phyloP scores from a whole-genome alignment of 2,329 filamentous ascomycete genomes.

The Didymella pomorum region DNA sequence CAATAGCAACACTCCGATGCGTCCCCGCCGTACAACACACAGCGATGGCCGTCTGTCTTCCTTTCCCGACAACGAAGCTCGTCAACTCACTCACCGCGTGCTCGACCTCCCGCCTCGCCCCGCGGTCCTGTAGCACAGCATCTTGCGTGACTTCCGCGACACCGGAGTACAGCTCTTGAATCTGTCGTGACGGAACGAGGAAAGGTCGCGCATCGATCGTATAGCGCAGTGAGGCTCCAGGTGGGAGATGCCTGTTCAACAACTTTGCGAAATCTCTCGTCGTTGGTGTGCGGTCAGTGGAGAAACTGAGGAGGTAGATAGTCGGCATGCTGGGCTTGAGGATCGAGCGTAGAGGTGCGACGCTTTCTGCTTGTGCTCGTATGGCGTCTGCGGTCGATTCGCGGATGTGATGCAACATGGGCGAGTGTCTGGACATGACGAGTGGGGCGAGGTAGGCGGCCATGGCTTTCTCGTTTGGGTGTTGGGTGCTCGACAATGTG shows the following conservation, averaged over 20 bases:
- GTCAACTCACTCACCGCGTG: constrained; percentile 26
- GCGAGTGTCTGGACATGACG: constrained; percentile 1
- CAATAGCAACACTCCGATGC: constrained; percentile 44
- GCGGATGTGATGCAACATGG: constrained; percentile 4
- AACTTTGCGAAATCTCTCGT: constrained; percentile 13
- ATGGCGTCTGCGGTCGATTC: neutral
- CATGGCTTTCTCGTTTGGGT: neutral
- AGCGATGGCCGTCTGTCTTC: constrained; percentile 27
- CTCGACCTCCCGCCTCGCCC: constrained; percentile 25
- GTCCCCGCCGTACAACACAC: constrained; percentile 41
- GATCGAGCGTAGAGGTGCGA: neutral
- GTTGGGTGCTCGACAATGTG: neutral
- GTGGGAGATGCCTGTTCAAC: constrained; percentile 26
- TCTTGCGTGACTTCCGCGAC: constrained; percentile 33
- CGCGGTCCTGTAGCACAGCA: constrained; percentile 28
- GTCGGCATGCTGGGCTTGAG: constrained; percentile 24
- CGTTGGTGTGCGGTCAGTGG: constrained; percentile 15
- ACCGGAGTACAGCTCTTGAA: constrained; percentile 37
- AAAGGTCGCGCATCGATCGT: constrained; percentile 34
- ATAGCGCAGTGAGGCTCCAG: constrained; percentile 32
- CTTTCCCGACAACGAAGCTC: constrained; percentile 4
- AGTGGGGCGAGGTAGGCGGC: neutral
- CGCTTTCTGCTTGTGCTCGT: neutral
- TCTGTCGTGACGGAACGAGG: constrained; percentile 17
- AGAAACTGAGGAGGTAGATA: constrained; percentile 39